A percentile compares a stretch with the other conserved stretches of the same genome.
Evolutionary conservation across 2,329 filamentous ascomycete species (phyloP).

Genomic region (Zasmidium cellare): DNA sequence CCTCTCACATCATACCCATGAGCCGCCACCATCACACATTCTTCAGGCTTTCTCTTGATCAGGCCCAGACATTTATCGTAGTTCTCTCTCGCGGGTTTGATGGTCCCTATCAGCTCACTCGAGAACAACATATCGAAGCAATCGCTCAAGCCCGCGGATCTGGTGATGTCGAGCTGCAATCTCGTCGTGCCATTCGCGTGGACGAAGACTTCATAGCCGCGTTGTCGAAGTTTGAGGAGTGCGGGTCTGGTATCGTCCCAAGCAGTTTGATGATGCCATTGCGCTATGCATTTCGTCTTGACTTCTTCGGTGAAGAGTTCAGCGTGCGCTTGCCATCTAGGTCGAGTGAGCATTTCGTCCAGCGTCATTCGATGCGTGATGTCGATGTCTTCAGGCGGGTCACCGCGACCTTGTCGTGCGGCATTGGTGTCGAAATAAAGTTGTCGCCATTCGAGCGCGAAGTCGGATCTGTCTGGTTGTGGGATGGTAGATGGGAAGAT

Average conservation of each 20-base stretch:
- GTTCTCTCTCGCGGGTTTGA: conserved; percentile 50
- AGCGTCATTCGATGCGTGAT: conserved; percentile 48
- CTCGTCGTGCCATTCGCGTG: conserved; percentile 58
- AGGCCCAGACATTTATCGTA: conserved; percentile 51
- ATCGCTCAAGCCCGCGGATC: conserved; percentile 40
- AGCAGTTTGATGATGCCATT: conserved; percentile 53
- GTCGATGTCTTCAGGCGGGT: conserved; percentile 53
- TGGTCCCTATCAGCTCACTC: conserved; percentile 50
- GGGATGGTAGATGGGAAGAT: conserved; percentile 9
- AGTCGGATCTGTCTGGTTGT: conserved; percentile 21
- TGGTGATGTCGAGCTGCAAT: conserved; percentile 54
- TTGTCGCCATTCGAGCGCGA: conserved; percentile 55
- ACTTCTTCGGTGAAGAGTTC: conserved; percentile 5
- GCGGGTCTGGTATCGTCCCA: conserved; percentile 54
- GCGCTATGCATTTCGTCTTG: conserved; percentile 9
- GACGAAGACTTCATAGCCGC: conserved; percentile 44
- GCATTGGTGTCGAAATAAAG: conserved; percentile 51
- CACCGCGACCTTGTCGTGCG: conserved; percentile 36
- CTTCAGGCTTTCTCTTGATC: conserved; percentile 46
- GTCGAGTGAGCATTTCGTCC: conserved; percentile 34
- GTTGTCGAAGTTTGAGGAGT: conserved; percentile 38
- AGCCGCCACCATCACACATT: conserved; percentile 55
- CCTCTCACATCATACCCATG: conserved; percentile 57
- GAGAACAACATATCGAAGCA: conserved; percentile 56
- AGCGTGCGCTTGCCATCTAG: neutral